Conservation (phyloP, 495 filamentous ascomycete genomes). For the Poronia punctata region DNA sequence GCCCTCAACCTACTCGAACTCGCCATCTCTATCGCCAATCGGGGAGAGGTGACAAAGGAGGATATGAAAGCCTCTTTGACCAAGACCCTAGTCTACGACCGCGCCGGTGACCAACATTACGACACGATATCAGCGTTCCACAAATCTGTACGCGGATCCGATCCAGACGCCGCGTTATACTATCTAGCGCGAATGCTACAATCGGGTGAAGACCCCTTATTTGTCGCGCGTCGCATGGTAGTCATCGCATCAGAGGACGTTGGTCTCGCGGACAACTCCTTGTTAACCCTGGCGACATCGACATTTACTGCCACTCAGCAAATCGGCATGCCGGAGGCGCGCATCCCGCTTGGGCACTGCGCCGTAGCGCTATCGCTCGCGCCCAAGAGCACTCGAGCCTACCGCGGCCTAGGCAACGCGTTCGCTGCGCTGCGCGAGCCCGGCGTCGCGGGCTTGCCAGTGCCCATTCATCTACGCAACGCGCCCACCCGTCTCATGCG, state of each 20-base stretch:
- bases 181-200: conserved; percentile 96
- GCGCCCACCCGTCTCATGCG: conserved; percentile 90
- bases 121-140: conserved; percentile 96
- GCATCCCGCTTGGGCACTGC: conserved; percentile 85
- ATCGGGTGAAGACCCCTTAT: conserved; percentile 88
- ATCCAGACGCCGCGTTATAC: conserved; percentile 82
- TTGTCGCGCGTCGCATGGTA: conserved; percentile 83
- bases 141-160: conserved; percentile 83
- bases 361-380: conserved; percentile 76
- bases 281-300: conserved; percentile 77
- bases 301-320: conserved; percentile 80
- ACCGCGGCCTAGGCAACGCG: conserved; percentile 74
- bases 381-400: conserved; percentile 79
- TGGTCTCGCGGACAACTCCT: conserved; percentile 79
- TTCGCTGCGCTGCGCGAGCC: conserved; percentile 68
- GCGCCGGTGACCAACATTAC: conserved; percentile 91
- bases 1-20: conserved; percentile 90
- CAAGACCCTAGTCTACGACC: conserved; percentile 88
- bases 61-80: conserved; percentile 74
- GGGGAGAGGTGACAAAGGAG: conserved; percentile 45
- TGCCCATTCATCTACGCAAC: conserved; percentile 85
- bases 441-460: conserved; percentile 66
- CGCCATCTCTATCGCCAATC: conserved; percentile 50
- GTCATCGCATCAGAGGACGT: conserved; percentile 90
- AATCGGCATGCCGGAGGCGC: conserved; percentile 88